Conservation (phyloP, 1,139 yeast genomes). For the Protomyces inouyei region DNA sequence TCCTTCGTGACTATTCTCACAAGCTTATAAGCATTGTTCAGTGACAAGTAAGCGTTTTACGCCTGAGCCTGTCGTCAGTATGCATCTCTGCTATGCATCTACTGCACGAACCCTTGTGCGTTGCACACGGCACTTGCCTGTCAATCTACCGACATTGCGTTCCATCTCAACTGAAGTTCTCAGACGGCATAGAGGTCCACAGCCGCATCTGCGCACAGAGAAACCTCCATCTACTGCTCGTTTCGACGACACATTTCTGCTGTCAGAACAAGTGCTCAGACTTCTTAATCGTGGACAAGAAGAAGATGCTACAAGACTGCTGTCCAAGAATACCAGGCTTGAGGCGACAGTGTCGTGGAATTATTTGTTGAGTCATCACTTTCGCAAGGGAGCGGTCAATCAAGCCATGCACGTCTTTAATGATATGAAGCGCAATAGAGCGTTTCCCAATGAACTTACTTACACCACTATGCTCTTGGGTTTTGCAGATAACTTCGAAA, state of each 20-base stretch:
- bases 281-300: background rate
- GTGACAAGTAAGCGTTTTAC: too few species aligned
- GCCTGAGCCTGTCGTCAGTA: too few species aligned
- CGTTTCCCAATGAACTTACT: constrained; percentile 11
- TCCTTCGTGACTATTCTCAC: too few species aligned
- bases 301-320: background rate
- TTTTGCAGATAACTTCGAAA: background rate
- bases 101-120: too few species aligned
- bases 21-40: too few species aligned
- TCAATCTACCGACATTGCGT: too few species aligned
- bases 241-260: constrained; percentile 7
- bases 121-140: too few species aligned
- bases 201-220: background rate
- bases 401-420: constrained; percentile 1
- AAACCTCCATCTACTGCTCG: background rate
- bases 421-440: constrained; percentile 11
- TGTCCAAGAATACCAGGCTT: constrained; percentile 1
- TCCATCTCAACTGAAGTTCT: background rate
- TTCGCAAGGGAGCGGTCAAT: constrained; percentile 5
- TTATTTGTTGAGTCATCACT: constrained; percentile 4
- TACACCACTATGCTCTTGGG: constrained; percentile 13
- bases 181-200: background rate
- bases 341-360: constrained; percentile 19
- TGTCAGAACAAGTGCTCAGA: constrained; percentile 4
- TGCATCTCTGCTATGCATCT: too few species aligned